Base-by-base conservation (phyloP, 225 moss, liverwort and hornwort genomes). In the Polytrichum commune region DNA sequence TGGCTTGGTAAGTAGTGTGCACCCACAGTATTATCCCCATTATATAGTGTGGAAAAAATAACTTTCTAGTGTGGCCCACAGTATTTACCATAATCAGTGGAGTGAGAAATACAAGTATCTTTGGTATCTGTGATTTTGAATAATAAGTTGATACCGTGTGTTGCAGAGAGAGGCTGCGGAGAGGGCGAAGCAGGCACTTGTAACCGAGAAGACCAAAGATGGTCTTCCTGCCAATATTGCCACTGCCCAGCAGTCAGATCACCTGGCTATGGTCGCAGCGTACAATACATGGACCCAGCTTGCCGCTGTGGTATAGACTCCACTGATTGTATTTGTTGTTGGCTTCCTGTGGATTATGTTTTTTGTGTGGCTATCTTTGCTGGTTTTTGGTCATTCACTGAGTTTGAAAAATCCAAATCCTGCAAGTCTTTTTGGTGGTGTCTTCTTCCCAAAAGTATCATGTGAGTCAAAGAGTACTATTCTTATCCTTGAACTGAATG, bases 241-340 rank as follows among this genome's bases (percentile, higher is more conserved):
- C 38, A 95, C 88, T 69, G 93, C 90, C 26, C 98, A 99, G 73
- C 95, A 99, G 68, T 99, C 98, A 62, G 98, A 99, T 77, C 98
- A 99, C 76, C 77, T 99, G 63, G 93, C 93, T 69, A 93, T 95
- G 95, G 90, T 93, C 38, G 95, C 98, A 73, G 98, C 95, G 18
- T 99, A 95, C 80, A 90, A 89, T 71, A 90, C 88, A 66, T 99
- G 98, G 98, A 91, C 70, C 74, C 91, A 88, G 60, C 78, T 95
- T 72, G 77, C 88, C 23, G 79, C 90, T 64, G 71, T 90, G 92
- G 96, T 96, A 89, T 68, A 73, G 53, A 69, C 58, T 73, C 57
- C 54, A 63, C 25, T 63, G 19, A 54, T 30, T 64, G 8, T 66
- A 13, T 28, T 72, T 10, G n/a, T 53, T 25, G 65, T 28, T 61